Conservation (phyloP, 1,284 basidiomycete species). For the Leccinum variabile region DNA sequence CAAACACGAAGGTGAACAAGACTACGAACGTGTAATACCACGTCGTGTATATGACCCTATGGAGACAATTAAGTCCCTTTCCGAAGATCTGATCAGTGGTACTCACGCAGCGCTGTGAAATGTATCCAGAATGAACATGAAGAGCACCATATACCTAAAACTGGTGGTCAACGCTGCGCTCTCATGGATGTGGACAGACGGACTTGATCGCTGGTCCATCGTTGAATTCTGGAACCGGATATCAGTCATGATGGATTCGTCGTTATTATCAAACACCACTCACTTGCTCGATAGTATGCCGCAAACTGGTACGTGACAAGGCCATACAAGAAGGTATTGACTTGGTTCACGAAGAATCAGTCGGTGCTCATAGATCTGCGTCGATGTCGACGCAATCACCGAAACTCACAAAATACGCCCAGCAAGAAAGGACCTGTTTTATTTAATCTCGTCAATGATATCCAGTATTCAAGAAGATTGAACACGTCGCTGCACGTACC, state of each 20-base stretch:
- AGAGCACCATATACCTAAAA: conserved; percentile 1
- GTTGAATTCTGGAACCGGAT: not conserved
- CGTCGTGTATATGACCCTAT: conserved; percentile 1
- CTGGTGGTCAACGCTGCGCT: not conserved
- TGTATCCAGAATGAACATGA: not conserved
- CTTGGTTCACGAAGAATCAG: not conserved
- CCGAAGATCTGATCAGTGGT: not conserved
- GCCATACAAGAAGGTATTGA: conserved; percentile 4
- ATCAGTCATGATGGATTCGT: too few species aligned
- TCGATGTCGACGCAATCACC: not conserved
- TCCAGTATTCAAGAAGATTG: not conserved
- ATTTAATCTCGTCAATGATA: not conserved
- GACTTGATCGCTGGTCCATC: not conserved
- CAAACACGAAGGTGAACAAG: not conserved
- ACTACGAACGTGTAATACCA: conserved; percentile 4
- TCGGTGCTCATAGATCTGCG: not conserved
- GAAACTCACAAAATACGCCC: not conserved
- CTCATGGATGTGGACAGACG: not conserved
- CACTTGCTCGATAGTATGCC: not conserved
- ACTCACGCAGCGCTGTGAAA: conserved; percentile 1
- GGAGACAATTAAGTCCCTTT: not conserved
- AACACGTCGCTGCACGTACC: not conserved
- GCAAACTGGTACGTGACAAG: not conserved
- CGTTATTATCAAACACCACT: not conserved
- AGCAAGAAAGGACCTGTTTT: not conserved